Conservation (phyloP, 2,329 filamentous ascomycete genomes). For the Diaporthe eres region DNA sequence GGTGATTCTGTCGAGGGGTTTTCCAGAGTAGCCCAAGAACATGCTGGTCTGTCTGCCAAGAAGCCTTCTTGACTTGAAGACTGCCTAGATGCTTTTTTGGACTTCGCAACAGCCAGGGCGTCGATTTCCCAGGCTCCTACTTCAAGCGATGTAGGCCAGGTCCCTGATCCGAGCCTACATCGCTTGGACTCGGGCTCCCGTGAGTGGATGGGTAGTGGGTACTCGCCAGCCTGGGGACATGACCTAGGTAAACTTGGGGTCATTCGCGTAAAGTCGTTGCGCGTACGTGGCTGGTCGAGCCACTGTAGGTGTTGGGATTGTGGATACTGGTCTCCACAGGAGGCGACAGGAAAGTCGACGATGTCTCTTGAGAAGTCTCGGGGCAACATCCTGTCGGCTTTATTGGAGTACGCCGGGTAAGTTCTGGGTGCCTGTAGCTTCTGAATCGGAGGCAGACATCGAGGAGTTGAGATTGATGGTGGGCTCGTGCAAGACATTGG, state of each 20-base stretch:
- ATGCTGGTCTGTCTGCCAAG: not conserved
- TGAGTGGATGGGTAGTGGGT: not conserved
- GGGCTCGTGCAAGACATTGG: not conserved
- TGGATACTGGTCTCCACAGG: not conserved
- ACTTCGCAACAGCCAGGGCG: constrained; percentile 18
- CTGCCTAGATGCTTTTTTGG: not conserved
- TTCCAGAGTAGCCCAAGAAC: not conserved
- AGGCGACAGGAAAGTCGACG: not conserved
- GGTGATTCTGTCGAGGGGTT: too few relatives aligned
- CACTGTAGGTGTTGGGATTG: not conserved
- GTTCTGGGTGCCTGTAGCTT: not conserved
- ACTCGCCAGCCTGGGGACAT: not conserved
- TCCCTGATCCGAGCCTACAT: not conserved
- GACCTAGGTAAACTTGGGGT: not conserved
- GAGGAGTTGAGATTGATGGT: not conserved
- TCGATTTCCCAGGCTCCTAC: constrained; percentile 12
- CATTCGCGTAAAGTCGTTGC: not conserved
- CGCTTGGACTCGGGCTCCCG: constrained; percentile 4
- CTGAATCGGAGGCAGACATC: constrained; percentile 25
- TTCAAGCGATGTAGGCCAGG: not conserved
- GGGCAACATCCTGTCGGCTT: not conserved
- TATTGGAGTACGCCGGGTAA: not conserved
- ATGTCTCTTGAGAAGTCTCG: not conserved
- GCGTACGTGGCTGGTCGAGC: not conserved
- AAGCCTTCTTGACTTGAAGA: not conserved